These are phyloP conservation scores for Talaromyces adpressus DNA, from an alignment of 495 filamentous ascomycete species.

Conservation along the genomic window DNA sequence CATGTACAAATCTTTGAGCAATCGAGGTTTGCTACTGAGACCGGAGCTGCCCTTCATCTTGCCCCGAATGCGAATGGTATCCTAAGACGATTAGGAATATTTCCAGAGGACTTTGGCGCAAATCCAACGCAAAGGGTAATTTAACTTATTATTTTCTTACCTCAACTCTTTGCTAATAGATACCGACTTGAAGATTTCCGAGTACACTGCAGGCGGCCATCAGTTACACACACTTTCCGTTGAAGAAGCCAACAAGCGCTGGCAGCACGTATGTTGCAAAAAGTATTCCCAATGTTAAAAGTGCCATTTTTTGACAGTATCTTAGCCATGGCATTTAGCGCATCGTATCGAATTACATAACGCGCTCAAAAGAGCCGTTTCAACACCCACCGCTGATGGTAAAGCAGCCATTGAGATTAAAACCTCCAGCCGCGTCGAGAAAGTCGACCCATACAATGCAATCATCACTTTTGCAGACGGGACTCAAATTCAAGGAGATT, in stretches of 20 bases:
- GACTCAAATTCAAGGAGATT: conserved; percentile 24
- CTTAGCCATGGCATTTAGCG: conserved; percentile 23
- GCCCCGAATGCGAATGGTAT: conserved; percentile 43
- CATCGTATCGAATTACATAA: conserved; percentile 47
- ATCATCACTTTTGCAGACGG: conserved; percentile 28
- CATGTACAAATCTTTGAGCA: conserved; percentile 30
- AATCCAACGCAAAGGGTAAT: conserved; percentile 21
- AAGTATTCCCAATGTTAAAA: not conserved
- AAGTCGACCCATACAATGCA: conserved; percentile 35
- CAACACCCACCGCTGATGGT: conserved; percentile 21
- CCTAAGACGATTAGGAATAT: conserved; percentile 28
- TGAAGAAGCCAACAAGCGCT: conserved; percentile 27
- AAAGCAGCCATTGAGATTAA: conserved; percentile 30
- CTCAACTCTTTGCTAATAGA: not conserved
- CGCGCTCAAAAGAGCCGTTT: conserved; percentile 23
- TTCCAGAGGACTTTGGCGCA: conserved; percentile 23
- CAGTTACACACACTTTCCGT: not conserved
- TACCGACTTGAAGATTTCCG: conserved; percentile 18
- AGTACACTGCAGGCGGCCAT: conserved; percentile 23
- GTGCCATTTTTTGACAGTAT: conserved; percentile 5
- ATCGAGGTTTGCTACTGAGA: conserved; percentile 33
- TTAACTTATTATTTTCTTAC: not conserved
- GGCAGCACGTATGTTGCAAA: conserved; percentile 30
- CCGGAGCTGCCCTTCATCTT: conserved; percentile 41
- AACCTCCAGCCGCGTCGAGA: conserved; percentile 34